Base-by-base conservation (phyloP, 257 asterid genomes). In the Solanum pinnatisectum region DNA sequence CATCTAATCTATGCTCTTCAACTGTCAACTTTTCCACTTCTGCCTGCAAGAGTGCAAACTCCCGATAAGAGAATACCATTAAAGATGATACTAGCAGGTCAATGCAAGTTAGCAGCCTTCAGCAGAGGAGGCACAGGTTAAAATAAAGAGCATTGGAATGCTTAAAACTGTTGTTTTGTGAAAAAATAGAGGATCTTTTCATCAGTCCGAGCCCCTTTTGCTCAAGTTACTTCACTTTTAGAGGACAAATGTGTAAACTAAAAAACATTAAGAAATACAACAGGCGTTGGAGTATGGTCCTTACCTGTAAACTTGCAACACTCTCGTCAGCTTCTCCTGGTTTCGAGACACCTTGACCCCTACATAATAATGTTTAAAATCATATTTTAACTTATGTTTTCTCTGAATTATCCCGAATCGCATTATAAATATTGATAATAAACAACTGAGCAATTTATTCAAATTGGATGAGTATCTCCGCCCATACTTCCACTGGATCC, bases 401-500 rank as follows among this genome's bases (percentile, higher is more conserved):
- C 81, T 74, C 9, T 87, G n/a, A 84, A 87, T 88, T 68, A 77
- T 87, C 85, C 68, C 15, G 49, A 85, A 56, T 83, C 9, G 40
- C 87, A 46, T 74, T 87, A 87, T 25, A 56, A 56, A 70, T 44
- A 67, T n/a, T 18, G 10, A 70, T 27, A 10, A 30, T 4, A 73
- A 84, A 70, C 13, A 39, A 33, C 25, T 78, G 65, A 42, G 68
- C 39, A 59, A 56, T 83, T 63, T 84, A 70, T 42, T 67, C 56
- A 12, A 46, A 84, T 40, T 3, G 85, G 65, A 70, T 78, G 44
- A 63, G 67, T 14, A 82, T 65, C 30, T 65, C 87, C 71, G 73
- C 85, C 73, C 98, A 88, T 97, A 97, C 99, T 96, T 97, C 99
- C 99, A 97, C 90, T 97, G 98, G 60, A 97, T 96, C 91, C 98